These are phyloP conservation scores for Jackrogersella minutella DNA, from an alignment of 495 filamentous ascomycete genomes.

Conservation along the genomic window DNA sequence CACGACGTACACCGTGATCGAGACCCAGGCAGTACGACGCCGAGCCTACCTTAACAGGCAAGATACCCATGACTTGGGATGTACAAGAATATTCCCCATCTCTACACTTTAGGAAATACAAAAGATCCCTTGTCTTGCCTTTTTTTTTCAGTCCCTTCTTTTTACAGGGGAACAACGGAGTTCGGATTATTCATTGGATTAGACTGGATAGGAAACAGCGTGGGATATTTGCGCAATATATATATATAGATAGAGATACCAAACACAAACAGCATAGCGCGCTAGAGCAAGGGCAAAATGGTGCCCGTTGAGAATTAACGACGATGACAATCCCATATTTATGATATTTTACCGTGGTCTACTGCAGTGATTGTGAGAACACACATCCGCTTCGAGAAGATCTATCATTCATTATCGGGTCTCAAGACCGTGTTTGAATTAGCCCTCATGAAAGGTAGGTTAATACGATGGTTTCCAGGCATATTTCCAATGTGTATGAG, in stretches of 20 bases:
- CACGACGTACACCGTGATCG: neutral
- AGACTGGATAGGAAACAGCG: neutral
- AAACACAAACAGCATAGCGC: neutral
- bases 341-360: too few species aligned
- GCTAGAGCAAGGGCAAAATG: neutral
- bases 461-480: too few species aligned
- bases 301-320: neutral
- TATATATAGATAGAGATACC: conserved; percentile 3
- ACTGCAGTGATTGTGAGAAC: too few species aligned
- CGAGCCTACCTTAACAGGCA: neutral
- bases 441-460: too few species aligned
- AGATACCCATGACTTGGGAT: too few species aligned
- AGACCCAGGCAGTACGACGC: neutral
- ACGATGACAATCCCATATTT: neutral
- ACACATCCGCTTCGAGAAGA: too few species aligned
- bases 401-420: too few species aligned
- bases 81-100: too few species aligned
- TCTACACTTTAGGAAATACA: too few species aligned
- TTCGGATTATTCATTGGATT: neutral
- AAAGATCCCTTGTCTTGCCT: neutral
- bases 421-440: too few species aligned
- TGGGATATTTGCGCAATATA: neutral
- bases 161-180: neutral
- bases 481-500: too few species aligned
- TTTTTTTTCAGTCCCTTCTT: neutral